Base-by-base conservation (phyloP, 148 eudicot species). In the Vaccinium corymbosum region DNA sequence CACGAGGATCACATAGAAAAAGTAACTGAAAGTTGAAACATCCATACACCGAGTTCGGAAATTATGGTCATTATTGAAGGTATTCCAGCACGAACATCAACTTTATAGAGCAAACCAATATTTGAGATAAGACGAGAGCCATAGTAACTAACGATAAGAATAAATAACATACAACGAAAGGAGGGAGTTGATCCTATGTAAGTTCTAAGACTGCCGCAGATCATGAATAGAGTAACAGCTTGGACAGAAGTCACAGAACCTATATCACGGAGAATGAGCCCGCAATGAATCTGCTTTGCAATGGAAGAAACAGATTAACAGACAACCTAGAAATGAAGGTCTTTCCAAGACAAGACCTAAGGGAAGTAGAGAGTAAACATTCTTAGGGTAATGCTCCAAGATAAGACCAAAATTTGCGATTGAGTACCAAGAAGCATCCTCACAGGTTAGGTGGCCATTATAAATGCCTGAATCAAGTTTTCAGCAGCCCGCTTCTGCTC, bases 401-500 rank as follows among this genome's bases (percentile, higher is more conserved):
- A 87, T 81, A 84, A 70, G 20, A 80, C 83, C 61, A 84, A 66
- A 55, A 84, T 85, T 90, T 90, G 87, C 84, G 87, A 85, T 87
- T 84, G 81, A 82, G 80, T 38, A 82, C 81, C 79, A 78, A 81
- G 79, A 84, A 86, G 81, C 73, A 83, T 77, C 89, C 88, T 85
- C 83, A 79, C 35, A 82, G 38, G 53, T 86, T 87, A 94, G 79
- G 94, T 90, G 80, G 95, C 90, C 97, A 94, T 88, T 84, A 96
- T 93, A 88, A 96, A 94, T 72, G 97, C 98, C 88, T 92, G 98
- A 86, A 96, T 91, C 90, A 94, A 89, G 88, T 94, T 91, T 86
- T 96, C 97, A 70, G 97, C 98, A 61, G 98, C 77, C 81, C 92
- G 94, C 91, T 94, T 94, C 91, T 96, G 95, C 84, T 94, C 98